Percentiles rank a stretch among this genome's conserved stretches.
phyloP scores from a whole-genome alignment of 176 grass and related monocot genomes.

The Oryza longistaminata region DNA sequence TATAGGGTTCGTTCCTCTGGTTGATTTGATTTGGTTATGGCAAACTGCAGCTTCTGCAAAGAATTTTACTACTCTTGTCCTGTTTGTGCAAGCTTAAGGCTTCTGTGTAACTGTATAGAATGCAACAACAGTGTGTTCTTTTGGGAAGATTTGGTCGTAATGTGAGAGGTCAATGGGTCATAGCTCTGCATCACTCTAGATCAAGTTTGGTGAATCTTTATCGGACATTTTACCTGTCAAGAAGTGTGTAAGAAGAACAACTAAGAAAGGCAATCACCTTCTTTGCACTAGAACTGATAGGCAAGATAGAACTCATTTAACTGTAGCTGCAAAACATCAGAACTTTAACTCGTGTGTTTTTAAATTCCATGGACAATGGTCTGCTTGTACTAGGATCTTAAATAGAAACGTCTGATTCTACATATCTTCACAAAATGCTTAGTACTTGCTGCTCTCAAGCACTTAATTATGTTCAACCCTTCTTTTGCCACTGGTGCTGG shows the following conservation, averaged over 20 bases:
- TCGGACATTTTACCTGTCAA: not conserved
- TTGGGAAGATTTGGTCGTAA: not conserved
- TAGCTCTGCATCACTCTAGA: not conserved
- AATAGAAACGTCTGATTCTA: not conserved
- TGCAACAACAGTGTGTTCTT: not conserved
- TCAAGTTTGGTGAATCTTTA: not conserved
- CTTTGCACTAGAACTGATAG: not conserved
- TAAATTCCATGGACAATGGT: not conserved
- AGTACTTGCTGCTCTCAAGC: not conserved
- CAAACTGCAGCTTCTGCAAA: not conserved
- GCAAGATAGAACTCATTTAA: not conserved
- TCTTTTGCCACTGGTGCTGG: not conserved
- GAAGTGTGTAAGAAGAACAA: too few species aligned
- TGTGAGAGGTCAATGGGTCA: not conserved
- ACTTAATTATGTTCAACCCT: not conserved
- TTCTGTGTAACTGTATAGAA: not conserved
- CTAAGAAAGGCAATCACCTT: not conserved
- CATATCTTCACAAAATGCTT: not conserved
- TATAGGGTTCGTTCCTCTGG: not conserved
- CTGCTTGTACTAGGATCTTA: not conserved
- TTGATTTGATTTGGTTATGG: not conserved
- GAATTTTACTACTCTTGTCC: not conserved
- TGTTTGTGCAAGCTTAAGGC: not conserved
- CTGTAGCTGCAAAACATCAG: not conserved
- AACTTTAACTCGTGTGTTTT: not conserved